Evolutionary conservation across 345 rosid species (phyloP).

Genomic region (Durio zibethinus): DNA sequence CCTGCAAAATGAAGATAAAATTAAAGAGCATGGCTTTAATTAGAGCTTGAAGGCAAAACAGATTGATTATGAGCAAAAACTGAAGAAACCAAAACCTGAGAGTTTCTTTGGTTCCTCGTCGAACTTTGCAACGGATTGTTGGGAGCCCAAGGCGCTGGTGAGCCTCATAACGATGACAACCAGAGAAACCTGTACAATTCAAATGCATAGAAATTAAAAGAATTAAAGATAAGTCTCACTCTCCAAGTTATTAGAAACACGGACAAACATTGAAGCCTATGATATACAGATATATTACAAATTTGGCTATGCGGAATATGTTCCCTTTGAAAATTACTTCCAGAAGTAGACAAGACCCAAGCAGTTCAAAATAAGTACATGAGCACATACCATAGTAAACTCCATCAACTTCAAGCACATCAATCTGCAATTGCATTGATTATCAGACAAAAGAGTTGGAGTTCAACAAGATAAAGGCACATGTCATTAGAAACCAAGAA

Average conservation of each 20-base stretch:
- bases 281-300: too few relatives aligned
- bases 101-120: conserved; percentile 86
- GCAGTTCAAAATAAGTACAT: neutral
- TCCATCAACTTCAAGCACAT: conserved; percentile 94
- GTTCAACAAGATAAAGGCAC: neutral
- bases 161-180: conserved; percentile 90
- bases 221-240: neutral
- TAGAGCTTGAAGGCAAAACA: neutral
- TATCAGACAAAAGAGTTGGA: neutral
- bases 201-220: neutral
- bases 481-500: neutral
- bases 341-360: neutral
- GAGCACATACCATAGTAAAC: conserved; percentile 58
- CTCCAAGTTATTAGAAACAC: neutral
- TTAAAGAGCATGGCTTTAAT: neutral
- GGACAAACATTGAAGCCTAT: neutral
- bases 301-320: neutral
- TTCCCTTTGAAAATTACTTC: neutral
- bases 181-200: conserved; percentile 65
- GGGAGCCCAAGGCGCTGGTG: conserved; percentile 86
- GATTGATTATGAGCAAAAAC: neutral
- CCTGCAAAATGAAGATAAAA: conserved; percentile 38
- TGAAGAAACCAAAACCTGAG: conserved; percentile 42
- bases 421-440: conserved; percentile 55
- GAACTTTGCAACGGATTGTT: conserved; percentile 81